phyloP scores from a whole-genome alignment of 1,139 yeast species.

The Blastobotrys petasosporus region DNA sequence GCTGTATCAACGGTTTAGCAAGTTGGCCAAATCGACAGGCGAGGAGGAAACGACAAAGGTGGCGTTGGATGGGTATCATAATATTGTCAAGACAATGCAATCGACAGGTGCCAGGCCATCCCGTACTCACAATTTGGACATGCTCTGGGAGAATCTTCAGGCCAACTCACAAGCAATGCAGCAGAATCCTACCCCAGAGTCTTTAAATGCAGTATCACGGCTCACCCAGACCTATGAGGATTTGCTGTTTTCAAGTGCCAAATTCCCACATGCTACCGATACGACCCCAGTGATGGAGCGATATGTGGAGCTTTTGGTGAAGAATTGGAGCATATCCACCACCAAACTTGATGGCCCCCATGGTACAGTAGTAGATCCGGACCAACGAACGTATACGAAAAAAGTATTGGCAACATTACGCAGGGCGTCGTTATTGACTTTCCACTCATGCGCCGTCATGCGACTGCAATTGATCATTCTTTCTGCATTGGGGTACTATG shows the following conservation, averaged over 20 bases:
- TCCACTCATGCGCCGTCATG: constrained; percentile 43
- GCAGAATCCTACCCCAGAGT: constrained; percentile 11
- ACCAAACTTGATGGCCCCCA: constrained; percentile 17
- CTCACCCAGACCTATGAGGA: constrained; percentile 17
- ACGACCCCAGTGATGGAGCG: constrained; percentile 32
- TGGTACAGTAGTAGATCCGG: constrained; percentile 20
- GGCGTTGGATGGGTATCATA: constrained; percentile 23
- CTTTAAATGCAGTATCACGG: constrained; percentile 12
- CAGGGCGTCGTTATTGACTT: constrained; percentile 40
- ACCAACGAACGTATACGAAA: constrained; percentile 18
- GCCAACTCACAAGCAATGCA: constrained; percentile 16
- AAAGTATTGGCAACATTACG: constrained; percentile 29
- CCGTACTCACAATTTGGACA: constrained; percentile 7
- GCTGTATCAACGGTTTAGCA: constrained; percentile 21
- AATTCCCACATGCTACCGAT: constrained; percentile 44
- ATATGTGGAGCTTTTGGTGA: constrained; percentile 32
- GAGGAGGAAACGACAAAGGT: constrained; percentile 13
- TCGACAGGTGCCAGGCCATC: neutral
- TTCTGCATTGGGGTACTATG: constrained; percentile 27
- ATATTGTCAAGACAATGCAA: constrained; percentile 14
- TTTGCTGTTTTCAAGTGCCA: constrained; percentile 23
- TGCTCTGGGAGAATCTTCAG: constrained; percentile 19
- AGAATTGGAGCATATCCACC: constrained; percentile 26
- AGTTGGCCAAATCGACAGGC: constrained; percentile 17
- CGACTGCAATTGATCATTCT: constrained; percentile 35